A percentile compares a stretch with the other conserved stretches of the same genome.
Conservation (phyloP, 768 basidiomycete species). For the Leccinum rimulosum region DNA sequence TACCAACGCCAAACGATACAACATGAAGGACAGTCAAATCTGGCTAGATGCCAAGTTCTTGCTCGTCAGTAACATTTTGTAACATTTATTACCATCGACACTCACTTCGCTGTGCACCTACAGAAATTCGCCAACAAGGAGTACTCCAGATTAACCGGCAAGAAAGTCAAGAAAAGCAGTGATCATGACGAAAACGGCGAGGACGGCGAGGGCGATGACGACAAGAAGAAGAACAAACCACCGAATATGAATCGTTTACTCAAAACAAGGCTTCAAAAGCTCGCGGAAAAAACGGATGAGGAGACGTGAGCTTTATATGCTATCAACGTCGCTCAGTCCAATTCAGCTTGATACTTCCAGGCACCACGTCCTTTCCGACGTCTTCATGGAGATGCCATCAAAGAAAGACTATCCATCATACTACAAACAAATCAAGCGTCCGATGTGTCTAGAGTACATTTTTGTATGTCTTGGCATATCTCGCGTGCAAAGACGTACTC, state of each 20-base stretch:
- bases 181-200: slow-evolving; percentile 40
- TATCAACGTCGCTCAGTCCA: not conserved
- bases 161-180: slow-evolving; percentile 36
- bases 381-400: slow-evolving; percentile 84
- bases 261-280: slow-evolving; percentile 67
- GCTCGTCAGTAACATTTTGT: slow-evolving; percentile 49
- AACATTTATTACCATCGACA: not conserved
- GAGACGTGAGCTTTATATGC: slow-evolving; percentile 45
- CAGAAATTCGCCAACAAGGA: slow-evolving; percentile 51
- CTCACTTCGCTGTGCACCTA: not conserved
- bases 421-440: slow-evolving; percentile 75
- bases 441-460: slow-evolving; percentile 75
- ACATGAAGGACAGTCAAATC: slow-evolving; percentile 74
- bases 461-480: slow-evolving; percentile 49
- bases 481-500: not conserved
- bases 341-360: slow-evolving; percentile 33
- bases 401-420: slow-evolving; percentile 78
- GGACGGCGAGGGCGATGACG: slow-evolving; percentile 43
- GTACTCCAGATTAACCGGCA: slow-evolving; percentile 45
- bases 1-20: slow-evolving; percentile 79
- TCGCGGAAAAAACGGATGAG: slow-evolving; percentile 70
- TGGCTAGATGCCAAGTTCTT: slow-evolving; percentile 81
- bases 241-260: slow-evolving; percentile 66
- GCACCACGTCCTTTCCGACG: slow-evolving; percentile 62
- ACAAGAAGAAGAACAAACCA: slow-evolving; percentile 49